Evolutionary conservation across 305 asterid genomes (phyloP), one percentile per base, ranked within the genome.

Genomic region (Fraxinus paxiana): DNA sequence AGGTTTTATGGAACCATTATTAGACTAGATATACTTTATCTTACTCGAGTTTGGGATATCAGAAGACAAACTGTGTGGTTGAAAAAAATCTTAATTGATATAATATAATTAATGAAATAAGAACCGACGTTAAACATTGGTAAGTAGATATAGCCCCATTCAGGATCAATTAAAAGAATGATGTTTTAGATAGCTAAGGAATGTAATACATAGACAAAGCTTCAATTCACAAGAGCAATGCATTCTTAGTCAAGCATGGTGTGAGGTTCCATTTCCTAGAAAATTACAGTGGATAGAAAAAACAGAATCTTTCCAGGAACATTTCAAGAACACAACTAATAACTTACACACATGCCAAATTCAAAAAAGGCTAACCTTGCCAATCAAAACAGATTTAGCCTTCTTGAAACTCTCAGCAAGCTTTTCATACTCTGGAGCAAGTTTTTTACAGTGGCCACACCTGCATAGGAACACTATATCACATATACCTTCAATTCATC

Each of bases 361-460:
- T 35, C 6, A 37, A 77, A 63, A 69, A 48, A 75, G 74, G 76
- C 93, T 78, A 83, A 93, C 98, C 98, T 95, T 95, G 81, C 87
- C 98, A n/a, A 95, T 93, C 91, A 93, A 81, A 82, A 92, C 90
- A 73, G 98, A 93, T 87, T 93, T 95, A 6, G 97, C 92, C 84
- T 93, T 95, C 97, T 86, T 95, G 88, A 95, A 95, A 86, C 94
- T 95, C 31, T 92, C 94, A 56, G 92, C 98, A 3, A 93, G 95
- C 88, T 93, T 88, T 82, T 95, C 98, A 77, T 90, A 95, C 84
- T 95, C 98, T 0, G 98, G 98, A 72, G 97, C 97, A 77, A 94
- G 97, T 88, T 95, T 95, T 83, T 93, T 95, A 86, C 98, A 93
- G 89, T 95, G 98, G 30, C 98, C 97, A 65, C 98, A 95, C 98